Conservation (phyloP, 1,139 yeast genomes). For the Magnusiomyces suaveolens region DNA sequence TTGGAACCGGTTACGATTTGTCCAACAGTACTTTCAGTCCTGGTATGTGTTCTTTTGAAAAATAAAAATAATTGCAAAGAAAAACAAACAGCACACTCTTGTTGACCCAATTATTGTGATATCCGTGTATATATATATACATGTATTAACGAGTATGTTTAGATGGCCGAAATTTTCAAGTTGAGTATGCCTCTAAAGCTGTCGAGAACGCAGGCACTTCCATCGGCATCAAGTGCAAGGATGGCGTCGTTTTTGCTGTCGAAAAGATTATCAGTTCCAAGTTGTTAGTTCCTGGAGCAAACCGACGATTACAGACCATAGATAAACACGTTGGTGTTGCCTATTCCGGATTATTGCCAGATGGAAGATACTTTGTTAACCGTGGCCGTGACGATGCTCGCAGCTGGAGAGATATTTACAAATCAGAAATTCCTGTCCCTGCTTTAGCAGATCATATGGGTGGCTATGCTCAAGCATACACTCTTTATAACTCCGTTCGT, state of each 20-base stretch:
- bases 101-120: no score
- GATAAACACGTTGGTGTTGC: slow-evolving; percentile 87
- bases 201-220: slow-evolving; percentile 98
- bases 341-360: slow-evolving; percentile 91
- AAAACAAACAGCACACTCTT: no score
- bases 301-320: slow-evolving; percentile 81
- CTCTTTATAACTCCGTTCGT: slow-evolving; percentile 92
- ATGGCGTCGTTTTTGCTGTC: slow-evolving; percentile 93
- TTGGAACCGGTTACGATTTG: slow-evolving; percentile 95
- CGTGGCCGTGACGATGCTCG: slow-evolving; percentile 90
- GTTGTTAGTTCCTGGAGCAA: slow-evolving; percentile 78
- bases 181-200: slow-evolving; percentile 94
- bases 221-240: slow-evolving; percentile 82
- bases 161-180: slow-evolving; percentile 98
- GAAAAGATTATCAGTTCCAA: slow-evolving; percentile 85
- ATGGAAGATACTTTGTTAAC: slow-evolving; percentile 86
- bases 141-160: slow-evolving; percentile 12
- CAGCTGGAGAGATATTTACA: slow-evolving; percentile 67
- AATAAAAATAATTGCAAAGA: no score
- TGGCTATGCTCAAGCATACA: slow-evolving; percentile 87
- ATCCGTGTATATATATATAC: not conserved
- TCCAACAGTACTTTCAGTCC: slow-evolving; percentile 75
- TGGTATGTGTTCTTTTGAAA: slow-evolving; percentile 23
- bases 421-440: slow-evolving; percentile 67
- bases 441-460: slow-evolving; percentile 84